Percentiles rank a stretch among this genome's conserved stretches.
Conservation (phyloP, 2,329 filamentous ascomycete genomes). For the Didymella keratinophila region DNA sequence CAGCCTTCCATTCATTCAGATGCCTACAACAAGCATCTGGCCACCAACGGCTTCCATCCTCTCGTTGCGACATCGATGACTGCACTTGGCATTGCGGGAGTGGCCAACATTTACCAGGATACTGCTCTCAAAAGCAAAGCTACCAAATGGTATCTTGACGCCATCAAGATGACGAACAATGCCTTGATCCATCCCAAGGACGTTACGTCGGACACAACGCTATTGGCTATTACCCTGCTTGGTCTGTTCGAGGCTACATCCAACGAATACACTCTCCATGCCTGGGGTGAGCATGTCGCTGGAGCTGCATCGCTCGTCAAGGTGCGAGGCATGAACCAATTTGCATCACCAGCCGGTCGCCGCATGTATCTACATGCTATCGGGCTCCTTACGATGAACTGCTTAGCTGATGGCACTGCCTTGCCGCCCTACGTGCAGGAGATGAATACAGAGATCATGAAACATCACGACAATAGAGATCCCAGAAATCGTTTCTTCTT, state of each 20-base stretch:
- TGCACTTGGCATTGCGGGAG: conserved; percentile 44
- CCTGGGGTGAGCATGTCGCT: conserved; percentile 48
- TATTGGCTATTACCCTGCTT: conserved; percentile 43
- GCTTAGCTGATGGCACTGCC: conserved; percentile 34
- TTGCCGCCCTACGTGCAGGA: conserved; percentile 38
- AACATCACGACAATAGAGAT: conserved; percentile 32
- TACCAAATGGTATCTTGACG: conserved; percentile 42
- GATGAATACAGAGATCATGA: conserved; percentile 35
- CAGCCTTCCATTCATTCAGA: conserved; percentile 38
- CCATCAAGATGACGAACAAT: conserved; percentile 44
- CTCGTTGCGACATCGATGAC: conserved; percentile 46
- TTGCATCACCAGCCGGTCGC: conserved; percentile 38
- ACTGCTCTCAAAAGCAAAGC: conserved; percentile 37
- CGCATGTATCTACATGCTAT: conserved; percentile 46
- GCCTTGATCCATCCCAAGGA: conserved; percentile 38
- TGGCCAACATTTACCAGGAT: conserved; percentile 42
- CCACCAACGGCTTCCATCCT: conserved; percentile 45
- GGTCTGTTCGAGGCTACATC: conserved; percentile 47
- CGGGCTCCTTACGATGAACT: conserved; percentile 39
- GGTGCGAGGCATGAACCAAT: conserved; percentile 42
- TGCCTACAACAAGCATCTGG: conserved; percentile 34
- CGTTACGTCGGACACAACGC: conserved; percentile 43
- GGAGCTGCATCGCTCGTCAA: conserved; percentile 45
- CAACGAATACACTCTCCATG: conserved; percentile 39
- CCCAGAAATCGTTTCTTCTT: conserved; percentile 42